Percentiles rank a stretch among this genome's conserved stretches.
These are phyloP conservation scores for Trichosporon sp. DNA, from an alignment of 1,284 basidiomycete genomes.

Conservation along the genomic window DNA sequence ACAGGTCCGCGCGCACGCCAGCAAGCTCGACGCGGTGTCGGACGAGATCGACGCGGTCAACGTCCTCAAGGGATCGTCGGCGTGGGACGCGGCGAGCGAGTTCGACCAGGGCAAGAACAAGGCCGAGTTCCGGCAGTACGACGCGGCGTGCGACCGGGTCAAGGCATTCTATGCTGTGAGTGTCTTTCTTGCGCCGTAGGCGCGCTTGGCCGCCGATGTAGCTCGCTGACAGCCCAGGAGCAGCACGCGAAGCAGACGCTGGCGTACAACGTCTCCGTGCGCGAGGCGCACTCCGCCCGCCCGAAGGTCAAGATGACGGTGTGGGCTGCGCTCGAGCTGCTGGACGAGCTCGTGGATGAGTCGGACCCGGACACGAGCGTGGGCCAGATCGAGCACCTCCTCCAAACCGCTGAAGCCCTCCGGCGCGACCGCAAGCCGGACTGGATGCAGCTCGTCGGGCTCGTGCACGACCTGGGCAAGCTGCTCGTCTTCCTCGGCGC, in stretches of 20 bases:
- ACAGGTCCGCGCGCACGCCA: slow-evolving; percentile 28
- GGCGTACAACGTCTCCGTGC: slow-evolving; percentile 72
- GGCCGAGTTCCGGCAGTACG: slow-evolving; percentile 52
- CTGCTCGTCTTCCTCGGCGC: slow-evolving; percentile 66
- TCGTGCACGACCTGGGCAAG: slow-evolving; percentile 78
- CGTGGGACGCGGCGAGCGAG: slow-evolving; percentile 60
- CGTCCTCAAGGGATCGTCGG: slow-evolving; percentile 32
- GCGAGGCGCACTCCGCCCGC: slow-evolving; percentile 33
- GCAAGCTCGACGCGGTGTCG: slow-evolving; percentile 61
- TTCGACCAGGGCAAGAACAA: slow-evolving; percentile 76
- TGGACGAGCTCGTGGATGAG: slow-evolving; percentile 82
- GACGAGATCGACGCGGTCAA: slow-evolving; percentile 67
- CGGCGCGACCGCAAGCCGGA: slow-evolving; percentile 76
- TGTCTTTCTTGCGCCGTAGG: neutral
- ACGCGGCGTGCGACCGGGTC: slow-evolving; percentile 72
- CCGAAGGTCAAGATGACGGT: slow-evolving; percentile 51
- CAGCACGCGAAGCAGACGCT: slow-evolving; percentile 88
- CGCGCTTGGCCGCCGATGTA: neutral
- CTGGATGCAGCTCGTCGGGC: slow-evolving; percentile 71
- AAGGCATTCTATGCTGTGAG: slow-evolving; percentile 64
- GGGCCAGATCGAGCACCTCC: slow-evolving; percentile 82
- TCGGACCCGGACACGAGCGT: slow-evolving; percentile 58
- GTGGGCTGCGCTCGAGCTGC: slow-evolving; percentile 87
- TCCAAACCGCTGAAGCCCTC: slow-evolving; percentile 89
- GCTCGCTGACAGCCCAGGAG: slow-evolving; percentile 53